A percentile compares a stretch with the other conserved stretches of the same genome.
Evolutionary conservation across 345 rosid genomes (phyloP).

Genomic region (Kandelia obovata): DNA sequence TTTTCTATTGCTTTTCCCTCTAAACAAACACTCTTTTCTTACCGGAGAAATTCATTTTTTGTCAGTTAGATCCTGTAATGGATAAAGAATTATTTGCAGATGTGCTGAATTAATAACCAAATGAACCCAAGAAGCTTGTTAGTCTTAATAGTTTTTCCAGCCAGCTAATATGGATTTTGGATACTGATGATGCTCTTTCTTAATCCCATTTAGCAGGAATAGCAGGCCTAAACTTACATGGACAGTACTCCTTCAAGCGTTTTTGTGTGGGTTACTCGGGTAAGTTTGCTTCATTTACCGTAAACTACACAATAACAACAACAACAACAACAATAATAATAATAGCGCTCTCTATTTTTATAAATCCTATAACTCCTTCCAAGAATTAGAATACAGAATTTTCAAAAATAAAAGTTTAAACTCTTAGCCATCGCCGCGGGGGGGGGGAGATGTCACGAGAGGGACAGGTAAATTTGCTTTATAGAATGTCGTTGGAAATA

Average conservation of each 20-base stretch:
- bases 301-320: no score
- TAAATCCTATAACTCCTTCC: no score
- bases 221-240: background rate
- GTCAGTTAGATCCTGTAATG: no score
- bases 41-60: background rate
- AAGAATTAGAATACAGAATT: no score
- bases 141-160: background rate
- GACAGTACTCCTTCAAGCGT: conserved; percentile 8
- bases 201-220: background rate
- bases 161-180: background rate
- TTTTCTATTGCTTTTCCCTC: background rate
- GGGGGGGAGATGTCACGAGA: no score
- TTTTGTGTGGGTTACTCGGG: conserved; percentile 5
- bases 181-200: no score
- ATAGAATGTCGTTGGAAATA: no score
- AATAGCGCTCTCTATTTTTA: no score
- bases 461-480: no score
- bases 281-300: background rate
- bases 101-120: background rate
- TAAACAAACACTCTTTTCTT: background rate
- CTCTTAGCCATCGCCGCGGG: no score
- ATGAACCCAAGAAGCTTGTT: background rate
- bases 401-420: no score
- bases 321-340: no score
- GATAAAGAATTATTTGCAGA: background rate